These are phyloP conservation scores for Elsinoe fawcettii DNA, from an alignment of 2,329 filamentous ascomycete species.

Conservation along the genomic window DNA sequence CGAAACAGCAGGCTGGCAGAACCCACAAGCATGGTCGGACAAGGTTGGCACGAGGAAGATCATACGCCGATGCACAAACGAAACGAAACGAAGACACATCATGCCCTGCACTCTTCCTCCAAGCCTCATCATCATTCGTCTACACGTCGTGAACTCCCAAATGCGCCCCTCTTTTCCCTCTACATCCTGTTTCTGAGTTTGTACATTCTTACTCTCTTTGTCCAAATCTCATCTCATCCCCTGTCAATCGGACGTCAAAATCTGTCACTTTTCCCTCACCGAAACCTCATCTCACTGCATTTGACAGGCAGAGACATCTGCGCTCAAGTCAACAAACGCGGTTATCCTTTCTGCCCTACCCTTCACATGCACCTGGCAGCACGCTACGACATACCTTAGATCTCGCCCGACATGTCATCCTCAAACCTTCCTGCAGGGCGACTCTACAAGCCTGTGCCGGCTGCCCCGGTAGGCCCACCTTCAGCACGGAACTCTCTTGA, in stretches of 20 bases:
- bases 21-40: neutral
- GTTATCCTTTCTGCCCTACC: neutral
- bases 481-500: neutral
- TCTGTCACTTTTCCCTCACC: constrained; percentile 1
- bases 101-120: neutral
- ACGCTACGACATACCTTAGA: constrained; percentile 7
- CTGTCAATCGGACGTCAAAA: constrained; percentile 10
- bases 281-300: neutral
- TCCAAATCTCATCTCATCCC: neutral
- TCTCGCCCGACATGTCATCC: constrained; percentile 4
- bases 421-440: neutral
- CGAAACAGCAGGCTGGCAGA: neutral
- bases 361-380: neutral
- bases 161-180: constrained; percentile 9
- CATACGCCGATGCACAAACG: neutral
- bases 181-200: constrained; percentile 6
- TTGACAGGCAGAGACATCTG: neutral
- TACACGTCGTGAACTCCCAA: neutral
- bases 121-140: constrained; percentile 13
- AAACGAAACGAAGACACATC: constrained; percentile 5
- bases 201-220: constrained; percentile 5
- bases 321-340: neutral
- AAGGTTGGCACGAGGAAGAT: neutral
- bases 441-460: constrained; percentile 12
- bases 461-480: constrained; percentile 2